Conservation (phyloP, 1,284 basidiomycete genomes). For the Boletus nobilissimus region DNA sequence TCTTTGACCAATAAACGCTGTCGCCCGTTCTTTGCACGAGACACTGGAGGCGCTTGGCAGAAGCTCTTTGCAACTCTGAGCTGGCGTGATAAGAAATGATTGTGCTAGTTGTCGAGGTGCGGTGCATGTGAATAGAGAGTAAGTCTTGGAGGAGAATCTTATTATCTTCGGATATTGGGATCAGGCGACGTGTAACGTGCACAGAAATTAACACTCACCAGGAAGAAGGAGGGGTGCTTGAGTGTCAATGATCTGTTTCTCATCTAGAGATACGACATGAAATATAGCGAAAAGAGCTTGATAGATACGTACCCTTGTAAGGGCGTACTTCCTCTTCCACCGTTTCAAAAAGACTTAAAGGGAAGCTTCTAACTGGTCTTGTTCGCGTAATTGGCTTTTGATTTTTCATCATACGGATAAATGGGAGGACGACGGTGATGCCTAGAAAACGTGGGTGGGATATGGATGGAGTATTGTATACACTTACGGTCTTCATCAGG, state of each 20-base stretch:
- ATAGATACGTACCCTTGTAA: slow-evolving; percentile 29
- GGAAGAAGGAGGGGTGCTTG: slow-evolving; percentile 58
- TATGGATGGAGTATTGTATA: too few relatives aligned
- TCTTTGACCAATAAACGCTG: slow-evolving; percentile 65
- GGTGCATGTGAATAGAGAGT: slow-evolving; percentile 55
- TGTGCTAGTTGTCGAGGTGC: slow-evolving; percentile 48
- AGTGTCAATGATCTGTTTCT: slow-evolving; percentile 58
- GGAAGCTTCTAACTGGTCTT: slow-evolving; percentile 17
- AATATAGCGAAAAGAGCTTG: neutral
- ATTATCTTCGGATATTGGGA: slow-evolving; percentile 21
- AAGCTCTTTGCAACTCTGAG: slow-evolving; percentile 43
- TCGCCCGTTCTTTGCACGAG: slow-evolving; percentile 50
- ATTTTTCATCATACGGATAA: slow-evolving; percentile 52
- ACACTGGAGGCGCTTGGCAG: slow-evolving; percentile 48
- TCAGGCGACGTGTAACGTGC: neutral
- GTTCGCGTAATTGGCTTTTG: slow-evolving; percentile 32
- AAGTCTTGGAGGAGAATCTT: slow-evolving; percentile 47
- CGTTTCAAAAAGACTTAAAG: neutral
- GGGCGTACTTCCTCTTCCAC: slow-evolving; percentile 7
- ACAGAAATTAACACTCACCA: slow-evolving; percentile 7
- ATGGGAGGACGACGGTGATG: slow-evolving; percentile 61
- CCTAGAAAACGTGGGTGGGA: slow-evolving; percentile 44
- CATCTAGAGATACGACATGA: slow-evolving; percentile 22
- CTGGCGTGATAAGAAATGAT: slow-evolving; percentile 56
- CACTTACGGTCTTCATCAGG: slow-evolving; percentile 59